phyloP scores from a whole-genome alignment of 768 basidiomycete genomes.

The Cubamyces sp. region DNA sequence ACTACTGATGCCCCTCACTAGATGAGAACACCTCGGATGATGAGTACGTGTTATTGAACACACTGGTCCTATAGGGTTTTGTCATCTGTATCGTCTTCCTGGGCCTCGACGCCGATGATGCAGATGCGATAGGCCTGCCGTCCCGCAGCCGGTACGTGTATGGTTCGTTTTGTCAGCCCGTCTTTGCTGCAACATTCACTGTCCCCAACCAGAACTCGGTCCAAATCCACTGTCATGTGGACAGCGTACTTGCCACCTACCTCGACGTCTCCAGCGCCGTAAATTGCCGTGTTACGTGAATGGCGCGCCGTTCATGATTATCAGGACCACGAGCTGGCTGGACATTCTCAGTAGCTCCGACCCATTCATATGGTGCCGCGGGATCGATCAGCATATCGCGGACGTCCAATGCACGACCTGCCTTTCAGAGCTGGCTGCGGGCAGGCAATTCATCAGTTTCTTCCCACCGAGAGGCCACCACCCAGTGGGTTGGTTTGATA shows the following conservation, averaged over 20 bases:
- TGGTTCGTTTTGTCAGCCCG: background rate
- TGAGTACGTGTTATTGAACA: too few relatives aligned
- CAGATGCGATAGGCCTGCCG: too few relatives aligned
- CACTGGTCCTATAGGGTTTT: too few relatives aligned
- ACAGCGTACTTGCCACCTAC: background rate
- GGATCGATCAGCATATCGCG: slow-evolving; percentile 4
- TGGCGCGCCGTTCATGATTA: background rate
- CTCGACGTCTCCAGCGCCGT: background rate
- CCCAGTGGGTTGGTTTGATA: too few relatives aligned
- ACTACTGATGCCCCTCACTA: slow-evolving; percentile 23
- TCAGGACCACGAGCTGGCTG: background rate
- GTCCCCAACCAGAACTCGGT: too few relatives aligned
- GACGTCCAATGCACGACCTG: slow-evolving; percentile 4
- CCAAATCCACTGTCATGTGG: background rate
- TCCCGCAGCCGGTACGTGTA: background rate
- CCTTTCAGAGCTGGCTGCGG: slow-evolving; percentile 16
- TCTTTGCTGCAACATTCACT: too few relatives aligned
- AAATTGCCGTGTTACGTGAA: background rate
- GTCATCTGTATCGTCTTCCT: too few relatives aligned
- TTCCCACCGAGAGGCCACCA: background rate
- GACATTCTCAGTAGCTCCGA: background rate
- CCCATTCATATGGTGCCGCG: slow-evolving; percentile 2
- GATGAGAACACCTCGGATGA: background rate
- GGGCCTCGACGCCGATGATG: too few relatives aligned
- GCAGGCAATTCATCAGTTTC: background rate